A percentile compares a stretch with the other conserved stretches of the same genome.
Evolutionary conservation across 768 basidiomycete species (phyloP).

Genomic region (Pulveroboletus sp.): DNA sequence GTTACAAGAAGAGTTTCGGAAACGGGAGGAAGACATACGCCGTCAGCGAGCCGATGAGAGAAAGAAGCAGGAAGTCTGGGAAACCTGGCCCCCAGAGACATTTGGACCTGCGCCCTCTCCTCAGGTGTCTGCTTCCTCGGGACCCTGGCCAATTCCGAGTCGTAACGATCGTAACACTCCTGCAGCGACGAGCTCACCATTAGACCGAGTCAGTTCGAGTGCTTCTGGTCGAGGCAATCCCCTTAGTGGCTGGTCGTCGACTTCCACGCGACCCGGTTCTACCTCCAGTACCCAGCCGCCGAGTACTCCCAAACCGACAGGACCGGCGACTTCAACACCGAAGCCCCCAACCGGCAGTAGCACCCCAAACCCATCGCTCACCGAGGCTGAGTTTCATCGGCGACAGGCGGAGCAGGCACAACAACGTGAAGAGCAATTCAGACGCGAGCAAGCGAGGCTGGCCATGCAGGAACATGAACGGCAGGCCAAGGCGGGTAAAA

Average conservation of each 20-base stretch:
- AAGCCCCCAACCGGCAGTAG: slow-evolving; percentile 14
- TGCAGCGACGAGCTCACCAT: slow-evolving; percentile 30
- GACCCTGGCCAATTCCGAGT: slow-evolving; percentile 31
- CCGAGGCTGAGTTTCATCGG: slow-evolving; percentile 58
- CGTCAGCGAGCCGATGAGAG: slow-evolving; percentile 31
- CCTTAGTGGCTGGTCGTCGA: slow-evolving; percentile 26
- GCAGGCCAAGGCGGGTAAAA: slow-evolving; percentile 39
- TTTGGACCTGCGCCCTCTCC: slow-evolving; percentile 23
- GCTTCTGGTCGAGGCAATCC: slow-evolving; percentile 28
- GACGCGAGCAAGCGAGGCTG: slow-evolving; percentile 58
- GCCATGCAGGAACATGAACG: slow-evolving; percentile 50
- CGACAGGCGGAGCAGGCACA: slow-evolving; percentile 61
- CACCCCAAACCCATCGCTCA: slow-evolving; percentile 20
- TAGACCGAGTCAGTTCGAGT: slow-evolving; percentile 30
- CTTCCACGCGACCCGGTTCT: slow-evolving; percentile 29
- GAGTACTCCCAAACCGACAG: slow-evolving; percentile 25
- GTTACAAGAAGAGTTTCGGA: slow-evolving; percentile 27
- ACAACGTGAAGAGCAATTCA: slow-evolving; percentile 66
- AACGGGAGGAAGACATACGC: slow-evolving; percentile 31
- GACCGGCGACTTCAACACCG: slow-evolving; percentile 19
- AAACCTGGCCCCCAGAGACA: slow-evolving; percentile 27
- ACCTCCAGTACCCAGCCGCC: slow-evolving; percentile 22
- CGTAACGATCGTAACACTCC: slow-evolving; percentile 32
- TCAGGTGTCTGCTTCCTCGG: slow-evolving; percentile 27
- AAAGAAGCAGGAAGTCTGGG: slow-evolving; percentile 28